Conservation (phyloP, 116 monocot species). For the Posidonia oceanica region DNA sequence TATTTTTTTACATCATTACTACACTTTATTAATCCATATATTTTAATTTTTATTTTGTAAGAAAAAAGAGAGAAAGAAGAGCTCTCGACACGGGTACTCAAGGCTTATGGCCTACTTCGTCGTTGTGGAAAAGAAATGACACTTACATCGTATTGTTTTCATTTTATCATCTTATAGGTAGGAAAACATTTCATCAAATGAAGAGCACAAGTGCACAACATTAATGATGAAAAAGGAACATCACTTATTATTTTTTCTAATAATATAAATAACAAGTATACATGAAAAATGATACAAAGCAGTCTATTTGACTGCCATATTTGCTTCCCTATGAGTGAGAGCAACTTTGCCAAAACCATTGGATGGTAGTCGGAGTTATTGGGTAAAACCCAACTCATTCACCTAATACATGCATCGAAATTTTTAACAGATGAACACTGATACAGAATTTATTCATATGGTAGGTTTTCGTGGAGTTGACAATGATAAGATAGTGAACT, state of each 20-base stretch:
- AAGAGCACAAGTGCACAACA: slow-evolving; percentile 2
- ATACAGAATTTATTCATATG: not conserved
- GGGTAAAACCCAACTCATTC: not conserved
- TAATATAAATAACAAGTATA: not conserved
- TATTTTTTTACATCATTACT: too few relatives aligned
- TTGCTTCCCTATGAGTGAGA: too few relatives aligned
- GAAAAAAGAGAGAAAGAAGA: too few relatives aligned
- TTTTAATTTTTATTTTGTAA: too few relatives aligned
- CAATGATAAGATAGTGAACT: not conserved
- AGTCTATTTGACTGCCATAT: not conserved
- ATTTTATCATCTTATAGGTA: too few relatives aligned
- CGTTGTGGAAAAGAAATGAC: too few relatives aligned
- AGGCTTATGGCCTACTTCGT: too few relatives aligned
- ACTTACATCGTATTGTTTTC: too few relatives aligned
- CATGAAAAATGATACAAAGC: not conserved
- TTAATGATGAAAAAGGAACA: not conserved
- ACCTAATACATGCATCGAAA: not conserved
- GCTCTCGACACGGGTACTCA: too few relatives aligned
- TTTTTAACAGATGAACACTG: not conserved
- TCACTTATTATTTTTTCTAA: slow-evolving; percentile 1
- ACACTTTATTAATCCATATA: too few relatives aligned
- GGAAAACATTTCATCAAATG: too few relatives aligned
- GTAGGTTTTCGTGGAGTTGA: not conserved
- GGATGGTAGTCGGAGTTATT: not conserved
- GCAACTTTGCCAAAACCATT: not conserved